Percentiles rank a stretch among this genome's conserved stretches.
Evolutionary conservation across 345 rosid species (phyloP).

Genomic region (Brassica nigra): DNA sequence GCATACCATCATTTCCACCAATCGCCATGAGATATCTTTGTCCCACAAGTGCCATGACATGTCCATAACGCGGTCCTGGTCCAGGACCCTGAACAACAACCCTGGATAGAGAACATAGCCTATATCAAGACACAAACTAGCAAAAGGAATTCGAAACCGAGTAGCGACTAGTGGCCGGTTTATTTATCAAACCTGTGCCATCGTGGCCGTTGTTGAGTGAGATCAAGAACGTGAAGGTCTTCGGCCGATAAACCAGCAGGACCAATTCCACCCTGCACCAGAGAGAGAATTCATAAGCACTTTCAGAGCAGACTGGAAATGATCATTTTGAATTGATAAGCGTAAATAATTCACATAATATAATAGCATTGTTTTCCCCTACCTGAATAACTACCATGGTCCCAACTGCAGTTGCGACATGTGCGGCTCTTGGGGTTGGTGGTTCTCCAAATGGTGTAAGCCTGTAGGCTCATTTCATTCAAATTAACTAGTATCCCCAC

Average conservation of each 20-base stretch:
- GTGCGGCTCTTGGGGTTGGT: slow-evolving; percentile 96
- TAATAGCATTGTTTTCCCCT: slow-evolving; percentile 16
- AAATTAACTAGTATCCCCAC: slow-evolving; percentile 20
- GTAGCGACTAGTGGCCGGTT: slow-evolving; percentile 4
- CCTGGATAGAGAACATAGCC: slow-evolving; percentile 45
- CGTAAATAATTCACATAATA: not conserved
- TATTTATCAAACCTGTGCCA: slow-evolving; percentile 71
- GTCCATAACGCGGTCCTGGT: slow-evolving; percentile 96
- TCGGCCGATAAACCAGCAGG: slow-evolving; percentile 95
- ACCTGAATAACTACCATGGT: slow-evolving; percentile 99
- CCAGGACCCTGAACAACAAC: slow-evolving; percentile 97
- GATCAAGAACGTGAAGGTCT: slow-evolving; percentile 97
- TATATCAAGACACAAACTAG: slow-evolving; percentile 30
- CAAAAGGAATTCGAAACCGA: not conserved
- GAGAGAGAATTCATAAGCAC: slow-evolving; percentile 26
- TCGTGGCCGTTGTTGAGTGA: slow-evolving; percentile 85
- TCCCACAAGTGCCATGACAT: slow-evolving; percentile 96
- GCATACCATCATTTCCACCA: slow-evolving; percentile 92
- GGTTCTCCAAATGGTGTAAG: slow-evolving; percentile 88
- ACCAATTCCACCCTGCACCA: slow-evolving; percentile 85
- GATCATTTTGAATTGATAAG: slow-evolving; percentile 1
- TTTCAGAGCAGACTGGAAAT: slow-evolving; percentile 29
- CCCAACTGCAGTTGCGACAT: slow-evolving; percentile 93
- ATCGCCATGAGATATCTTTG: slow-evolving; percentile 95
- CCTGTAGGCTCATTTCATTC: slow-evolving; percentile 46